These are phyloP conservation scores for Candida sakaeoensis DNA, from an alignment of 805 yeast species.

Conservation along the genomic window DNA sequence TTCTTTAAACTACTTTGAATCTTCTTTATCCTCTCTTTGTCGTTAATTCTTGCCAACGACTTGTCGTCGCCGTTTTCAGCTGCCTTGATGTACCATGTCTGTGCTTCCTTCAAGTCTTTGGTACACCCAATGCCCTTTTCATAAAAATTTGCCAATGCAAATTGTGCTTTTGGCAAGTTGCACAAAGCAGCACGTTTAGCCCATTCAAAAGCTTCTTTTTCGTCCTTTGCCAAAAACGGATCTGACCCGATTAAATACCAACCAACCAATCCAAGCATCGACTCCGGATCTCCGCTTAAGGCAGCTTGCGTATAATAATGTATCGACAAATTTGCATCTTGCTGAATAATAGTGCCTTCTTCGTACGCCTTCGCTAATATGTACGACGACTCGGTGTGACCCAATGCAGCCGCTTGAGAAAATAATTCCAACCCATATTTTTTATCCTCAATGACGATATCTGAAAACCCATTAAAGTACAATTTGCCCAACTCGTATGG, in stretches of 20 bases:
- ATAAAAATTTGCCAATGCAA: slow-evolving; percentile 75
- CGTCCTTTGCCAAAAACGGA: slow-evolving; percentile 74
- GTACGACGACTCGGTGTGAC: slow-evolving; percentile 77
- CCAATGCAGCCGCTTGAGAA: slow-evolving; percentile 84
- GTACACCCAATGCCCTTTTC: slow-evolving; percentile 88
- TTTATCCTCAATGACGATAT: slow-evolving; percentile 78
- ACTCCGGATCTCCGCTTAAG: slow-evolving; percentile 75
- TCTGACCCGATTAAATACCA: slow-evolving; percentile 94
- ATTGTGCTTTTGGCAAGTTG: slow-evolving; percentile 78
- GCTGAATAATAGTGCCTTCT: slow-evolving; percentile 69
- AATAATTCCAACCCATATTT: slow-evolving; percentile 83
- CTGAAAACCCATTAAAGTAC: slow-evolving; percentile 78
- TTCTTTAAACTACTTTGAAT: slow-evolving; percentile 29
- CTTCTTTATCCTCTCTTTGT: slow-evolving; percentile 28
- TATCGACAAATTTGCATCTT: slow-evolving; percentile 77
- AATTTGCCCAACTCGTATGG: slow-evolving; percentile 90
- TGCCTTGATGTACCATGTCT: slow-evolving; percentile 73
- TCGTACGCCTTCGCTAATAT: slow-evolving; percentile 83
- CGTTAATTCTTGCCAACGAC: slow-evolving; percentile 29
- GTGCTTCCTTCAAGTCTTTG: slow-evolving; percentile 52
- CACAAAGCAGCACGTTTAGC: slow-evolving; percentile 79
- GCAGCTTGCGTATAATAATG: slow-evolving; percentile 95
- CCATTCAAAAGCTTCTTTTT: slow-evolving; percentile 90
- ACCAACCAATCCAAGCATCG: slow-evolving; percentile 93
- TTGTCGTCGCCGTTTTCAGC: slow-evolving; percentile 52